A percentile compares a stretch with the other conserved stretches of the same genome.
Evolutionary conservation across 2,329 filamentous ascomycete species (phyloP).

Genomic region (Setomelanomma holmii): DNA sequence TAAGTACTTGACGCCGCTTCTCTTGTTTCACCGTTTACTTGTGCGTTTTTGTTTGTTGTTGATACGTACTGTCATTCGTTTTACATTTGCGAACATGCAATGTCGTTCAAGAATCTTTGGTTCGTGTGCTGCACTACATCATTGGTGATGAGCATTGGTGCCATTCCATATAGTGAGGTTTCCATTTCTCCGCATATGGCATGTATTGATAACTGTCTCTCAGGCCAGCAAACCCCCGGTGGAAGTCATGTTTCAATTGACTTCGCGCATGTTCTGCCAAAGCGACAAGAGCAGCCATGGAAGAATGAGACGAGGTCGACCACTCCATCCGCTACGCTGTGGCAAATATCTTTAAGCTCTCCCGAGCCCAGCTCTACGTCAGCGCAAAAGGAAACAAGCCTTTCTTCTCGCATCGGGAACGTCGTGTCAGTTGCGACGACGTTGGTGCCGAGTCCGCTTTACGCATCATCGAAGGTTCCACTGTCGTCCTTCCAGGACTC

Average conservation of each 20-base stretch:
- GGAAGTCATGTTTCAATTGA: background rate
- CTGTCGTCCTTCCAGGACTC: no score
- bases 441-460: background rate
- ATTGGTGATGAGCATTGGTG: constrained; percentile 7
- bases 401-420: background rate
- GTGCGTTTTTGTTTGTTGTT: constrained; percentile 29
- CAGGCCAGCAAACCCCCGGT: background rate
- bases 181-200: background rate
- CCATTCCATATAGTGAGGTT: constrained; percentile 10
- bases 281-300: background rate
- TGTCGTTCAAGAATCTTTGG: constrained; percentile 44
- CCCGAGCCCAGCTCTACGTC: background rate
- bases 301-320: background rate
- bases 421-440: background rate
- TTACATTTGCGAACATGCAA: constrained; percentile 41
- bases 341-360: background rate
- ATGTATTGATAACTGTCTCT: background rate
- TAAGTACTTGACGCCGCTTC: constrained; percentile 35
- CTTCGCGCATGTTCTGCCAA: background rate
- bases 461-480: no score
- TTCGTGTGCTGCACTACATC: constrained; percentile 16
- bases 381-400: background rate
- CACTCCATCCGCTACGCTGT: background rate
- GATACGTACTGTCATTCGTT: constrained; percentile 31
- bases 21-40: constrained; percentile 33